Evolutionary conservation across 768 basidiomycete species (phyloP), one percentile per base, ranked within the genome.

Genomic region (Porphyrellus cyaneotinctus): DNA sequence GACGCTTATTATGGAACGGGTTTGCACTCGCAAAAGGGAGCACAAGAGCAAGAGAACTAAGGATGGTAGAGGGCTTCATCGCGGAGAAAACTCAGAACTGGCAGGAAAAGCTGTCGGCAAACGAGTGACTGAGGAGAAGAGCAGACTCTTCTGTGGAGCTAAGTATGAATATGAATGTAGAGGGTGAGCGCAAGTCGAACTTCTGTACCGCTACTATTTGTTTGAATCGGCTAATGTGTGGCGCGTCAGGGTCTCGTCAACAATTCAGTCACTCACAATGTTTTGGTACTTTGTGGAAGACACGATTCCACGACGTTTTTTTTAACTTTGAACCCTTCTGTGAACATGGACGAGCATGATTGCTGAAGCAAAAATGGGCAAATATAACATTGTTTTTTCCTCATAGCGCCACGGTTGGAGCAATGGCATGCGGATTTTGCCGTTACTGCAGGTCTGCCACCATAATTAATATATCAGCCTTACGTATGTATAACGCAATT

Each of bases 21-120:
- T 36, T 60, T 64, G 72, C 57, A 61, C 62, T 49, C 51, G 66
- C 51, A 70, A 78, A 48, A 67, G 63, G 56, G 58, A 75, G 49
- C 4, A 53, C 33, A 68, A 64, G 33, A 70, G 74, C 45, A 70
- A 68, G 45, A 64, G 67, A 50, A 71, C 67, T n/a, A 60, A 67
- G 41, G 69, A 63, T 53, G 68, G 58, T 36, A 59, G 65, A 59
- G 67, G 57, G 24, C 43, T 59, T 60, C 66, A 70, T 67, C 20
- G 43, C 6, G 18, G 11, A 43, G 28, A 30, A 33, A 20, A 9
- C 8, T 39, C 22, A 9, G 17, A 6, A 14, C 26, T n/a, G 12
- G 33, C 43, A 15, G 3, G 30, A 36, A 31, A 37, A 3, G 37
- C 14, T 36, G 50, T 51, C 6, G 20, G 49, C 36, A 64, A 64